A percentile compares a stretch with the other conserved stretches of the same genome.
These are phyloP conservation scores for Metschnikowia proteae DNA, from an alignment of 805 yeast genomes.

Conservation along the genomic window DNA sequence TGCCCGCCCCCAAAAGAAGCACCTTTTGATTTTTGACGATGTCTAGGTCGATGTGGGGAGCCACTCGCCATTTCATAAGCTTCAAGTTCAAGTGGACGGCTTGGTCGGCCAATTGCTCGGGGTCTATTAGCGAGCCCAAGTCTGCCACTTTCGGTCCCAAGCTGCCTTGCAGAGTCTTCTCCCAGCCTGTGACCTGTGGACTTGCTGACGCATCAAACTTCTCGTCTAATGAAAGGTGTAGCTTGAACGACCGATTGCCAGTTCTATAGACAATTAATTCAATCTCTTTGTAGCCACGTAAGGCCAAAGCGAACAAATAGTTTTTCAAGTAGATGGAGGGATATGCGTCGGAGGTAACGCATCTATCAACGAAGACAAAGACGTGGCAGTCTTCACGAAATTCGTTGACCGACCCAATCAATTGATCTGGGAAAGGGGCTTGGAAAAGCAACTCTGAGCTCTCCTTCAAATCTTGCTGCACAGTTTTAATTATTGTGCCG, in stretches of 20 bases:
- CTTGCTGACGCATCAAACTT: conserved; percentile 9
- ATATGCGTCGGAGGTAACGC: conserved; percentile 20
- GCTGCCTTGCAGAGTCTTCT: conserved; percentile 67
- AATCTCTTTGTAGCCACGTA: conserved; percentile 19
- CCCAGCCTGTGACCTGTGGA: conserved; percentile 81
- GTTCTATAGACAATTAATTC: conserved; percentile 25
- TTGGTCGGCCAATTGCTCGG: conserved; percentile 78
- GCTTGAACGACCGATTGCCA: conserved; percentile 16
- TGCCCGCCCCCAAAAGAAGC: conserved; percentile 90
- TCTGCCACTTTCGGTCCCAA: conserved; percentile 83
- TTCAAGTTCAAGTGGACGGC: conserved; percentile 88
- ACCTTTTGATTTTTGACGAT: conserved; percentile 57
- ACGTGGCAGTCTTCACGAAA: conserved; percentile 3
- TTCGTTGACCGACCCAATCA: neutral
- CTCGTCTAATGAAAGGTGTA: conserved; percentile 17
- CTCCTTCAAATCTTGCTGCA: neutral
- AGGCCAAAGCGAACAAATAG: conserved; percentile 46
- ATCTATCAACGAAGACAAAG: conserved; percentile 33
- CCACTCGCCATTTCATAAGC: conserved; percentile 95
- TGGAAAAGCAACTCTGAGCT: neutral
- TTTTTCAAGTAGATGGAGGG: conserved; percentile 60
- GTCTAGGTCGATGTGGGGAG: conserved; percentile 75
- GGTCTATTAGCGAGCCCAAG: conserved; percentile 76
- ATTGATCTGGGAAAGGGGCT: neutral
- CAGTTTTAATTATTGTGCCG: neutral